Base-by-base conservation (phyloP, 768 basidiomycete species). In the Tylopilus subfusipes region DNA sequence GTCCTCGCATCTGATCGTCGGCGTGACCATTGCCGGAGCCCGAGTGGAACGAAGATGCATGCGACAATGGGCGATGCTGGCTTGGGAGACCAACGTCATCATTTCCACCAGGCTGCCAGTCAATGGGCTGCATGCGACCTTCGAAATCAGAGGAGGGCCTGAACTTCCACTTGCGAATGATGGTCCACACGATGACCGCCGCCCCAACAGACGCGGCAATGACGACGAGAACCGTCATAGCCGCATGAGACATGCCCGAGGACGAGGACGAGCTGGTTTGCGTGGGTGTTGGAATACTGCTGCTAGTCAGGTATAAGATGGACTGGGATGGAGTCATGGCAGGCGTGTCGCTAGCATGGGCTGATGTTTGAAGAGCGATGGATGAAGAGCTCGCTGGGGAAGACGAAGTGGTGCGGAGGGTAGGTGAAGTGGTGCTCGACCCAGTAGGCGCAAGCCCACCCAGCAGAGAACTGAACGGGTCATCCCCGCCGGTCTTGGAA, bases 81-180 rank as follows among this genome's bases (percentile, higher is more conserved):
- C 76, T 74, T 25, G 83, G 73, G 46, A 78, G 68, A 54, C 70
- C 78, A 31, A 61, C 49, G 52, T 81, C 78, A 9, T 79, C 78
- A 4, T 73, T 72, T 29, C 71, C 74, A 45, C 70, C 75, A n/a
- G 89, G 88, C 65, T 88, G 83, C 90, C 89, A 93, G 74, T 92
- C 85, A 66, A 93, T 90, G 56, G 93, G 91, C 55, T 88, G 82
- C 75, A 95, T 82, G 60, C 91, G 89, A 57, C 84, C 82, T 63
- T 90, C 88, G 68, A 93, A 93, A 62, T 82, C 79, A 65, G 82
- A 78, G 29, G 91, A 93, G 53, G 87, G 83, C 50, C 82, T 83
- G 65, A 93, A 84, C 75, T 93, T 92, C 88, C 90, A 93, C 71
- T 93, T 93, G 75, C 92, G 86, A 77, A 93, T 88, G 65, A 92